Conservation (phyloP, 257 asterid genomes). For the Rhazya stricta region DNA sequence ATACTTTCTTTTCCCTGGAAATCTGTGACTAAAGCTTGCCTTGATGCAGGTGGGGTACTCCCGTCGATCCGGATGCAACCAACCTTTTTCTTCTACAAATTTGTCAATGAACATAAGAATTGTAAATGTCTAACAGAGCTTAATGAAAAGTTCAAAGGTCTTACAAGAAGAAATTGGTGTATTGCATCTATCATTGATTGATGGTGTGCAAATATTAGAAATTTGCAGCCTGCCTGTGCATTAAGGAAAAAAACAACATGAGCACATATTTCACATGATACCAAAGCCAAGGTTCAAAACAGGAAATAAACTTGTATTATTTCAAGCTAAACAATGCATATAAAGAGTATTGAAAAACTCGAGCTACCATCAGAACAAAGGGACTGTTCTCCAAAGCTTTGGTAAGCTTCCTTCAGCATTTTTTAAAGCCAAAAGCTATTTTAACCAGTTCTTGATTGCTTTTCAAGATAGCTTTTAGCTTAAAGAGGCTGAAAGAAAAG, state of each 20-base stretch:
- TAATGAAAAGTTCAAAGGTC: conserved; percentile 20
- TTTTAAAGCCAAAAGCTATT: too few relatives aligned
- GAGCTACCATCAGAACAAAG: too few relatives aligned
- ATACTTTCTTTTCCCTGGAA: conserved; percentile 85
- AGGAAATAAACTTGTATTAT: not conserved
- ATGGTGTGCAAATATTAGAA: conserved; percentile 91
- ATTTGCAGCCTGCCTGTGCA: conserved; percentile 91
- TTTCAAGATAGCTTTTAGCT: too few relatives aligned
- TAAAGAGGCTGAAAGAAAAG: too few relatives aligned
- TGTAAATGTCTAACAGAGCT: conserved; percentile 1
- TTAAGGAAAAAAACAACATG: conserved; percentile 12
- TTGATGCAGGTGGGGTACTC: conserved; percentile 73
- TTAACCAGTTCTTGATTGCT: too few relatives aligned
- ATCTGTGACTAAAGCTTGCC: conserved; percentile 77
- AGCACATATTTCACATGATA: not conserved
- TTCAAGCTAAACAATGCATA: not conserved
- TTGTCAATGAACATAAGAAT: conserved; percentile 13
- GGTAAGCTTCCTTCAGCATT: too few relatives aligned
- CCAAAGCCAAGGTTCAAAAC: conserved; percentile 19
- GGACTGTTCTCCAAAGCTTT: too few relatives aligned
- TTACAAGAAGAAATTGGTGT: conserved; percentile 79
- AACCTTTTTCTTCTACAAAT: conserved; percentile 74
- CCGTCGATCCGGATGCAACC: conserved; percentile 94
- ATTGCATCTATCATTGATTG: conserved; percentile 75
- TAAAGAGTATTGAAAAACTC: not conserved